phyloP scores from a whole-genome alignment of 1,139 yeast species.

The Taphrina wiesneri region DNA sequence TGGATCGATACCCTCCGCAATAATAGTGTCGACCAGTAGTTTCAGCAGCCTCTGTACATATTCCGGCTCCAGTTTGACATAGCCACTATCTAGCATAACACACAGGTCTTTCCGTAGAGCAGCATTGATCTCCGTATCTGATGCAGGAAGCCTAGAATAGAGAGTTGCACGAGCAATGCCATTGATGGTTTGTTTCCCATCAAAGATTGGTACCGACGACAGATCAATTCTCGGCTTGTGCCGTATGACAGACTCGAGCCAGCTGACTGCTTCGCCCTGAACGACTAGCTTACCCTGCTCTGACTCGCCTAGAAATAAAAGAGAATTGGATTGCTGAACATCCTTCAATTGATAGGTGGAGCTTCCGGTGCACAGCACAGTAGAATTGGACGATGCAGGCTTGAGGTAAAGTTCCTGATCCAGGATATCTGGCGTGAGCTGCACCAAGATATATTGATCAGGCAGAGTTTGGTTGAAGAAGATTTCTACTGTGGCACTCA shows the following conservation, averaged over 20 bases:
- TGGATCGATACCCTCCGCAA: conserved; percentile 11
- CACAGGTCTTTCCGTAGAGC: not conserved
- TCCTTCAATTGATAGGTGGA: conserved; percentile 18
- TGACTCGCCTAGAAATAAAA: conserved; percentile 8
- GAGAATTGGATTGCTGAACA: conserved; percentile 30
- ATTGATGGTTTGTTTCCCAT: not conserved
- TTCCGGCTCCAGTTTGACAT: not conserved
- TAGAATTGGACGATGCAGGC: conserved; percentile 5
- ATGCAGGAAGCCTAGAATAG: conserved; percentile 9
- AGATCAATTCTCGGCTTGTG: conserved; percentile 5
- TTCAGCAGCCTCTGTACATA: conserved; percentile 17
- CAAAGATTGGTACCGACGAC: not conserved
- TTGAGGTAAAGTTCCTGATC: conserved; percentile 12
- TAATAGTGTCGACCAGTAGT: not conserved
- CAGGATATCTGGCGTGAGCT: conserved; percentile 14
- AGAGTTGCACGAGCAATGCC: conserved; percentile 7
- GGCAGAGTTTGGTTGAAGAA: not conserved
- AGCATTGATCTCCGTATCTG: conserved; percentile 3
- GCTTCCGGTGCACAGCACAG: conserved; percentile 13
- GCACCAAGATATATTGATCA: conserved; percentile 24
- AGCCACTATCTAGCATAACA: not conserved
- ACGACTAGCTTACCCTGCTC: not conserved
- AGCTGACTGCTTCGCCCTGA: conserved; percentile 29
- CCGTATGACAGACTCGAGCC: conserved; percentile 8
- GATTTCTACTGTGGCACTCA: not conserved